phyloP scores from a whole-genome alignment of 495 filamentous ascomycete genomes.

The Delitschia confertaspora region DNA sequence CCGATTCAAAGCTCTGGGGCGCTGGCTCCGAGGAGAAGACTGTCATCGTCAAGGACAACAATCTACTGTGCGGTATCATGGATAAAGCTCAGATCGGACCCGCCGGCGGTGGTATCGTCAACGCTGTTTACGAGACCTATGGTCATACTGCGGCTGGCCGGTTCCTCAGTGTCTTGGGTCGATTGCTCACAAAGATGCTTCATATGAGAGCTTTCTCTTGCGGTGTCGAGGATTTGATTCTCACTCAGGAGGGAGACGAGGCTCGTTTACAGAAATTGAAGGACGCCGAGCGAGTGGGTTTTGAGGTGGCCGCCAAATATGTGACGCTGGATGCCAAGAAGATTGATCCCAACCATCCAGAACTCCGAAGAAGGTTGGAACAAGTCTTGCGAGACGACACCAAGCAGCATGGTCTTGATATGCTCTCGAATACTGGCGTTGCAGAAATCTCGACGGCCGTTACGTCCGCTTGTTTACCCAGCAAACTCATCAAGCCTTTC shows the following conservation, averaged over 20 bases:
- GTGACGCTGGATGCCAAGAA: conserved; percentile 69
- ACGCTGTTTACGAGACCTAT: conserved; percentile 88
- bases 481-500: conserved; percentile 79
- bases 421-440: conserved; percentile 67
- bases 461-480: conserved; percentile 67
- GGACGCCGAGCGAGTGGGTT: conserved; percentile 62
- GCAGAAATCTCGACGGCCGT: conserved; percentile 67
- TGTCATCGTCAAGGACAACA: conserved; percentile 81
- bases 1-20: conserved; percentile 63
- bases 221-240: conserved; percentile 89
- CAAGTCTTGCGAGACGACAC: conserved; percentile 83
- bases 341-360: conserved; percentile 50
- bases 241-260: conserved; percentile 73
- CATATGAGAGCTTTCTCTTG: conserved; percentile 93
- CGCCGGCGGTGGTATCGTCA: conserved; percentile 75
- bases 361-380: conserved; percentile 69
- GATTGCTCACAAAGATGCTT: conserved; percentile 79
- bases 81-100: conserved; percentile 96
- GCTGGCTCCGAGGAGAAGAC: conserved; percentile 49
- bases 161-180: conserved; percentile 77
- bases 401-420: conserved; percentile 81
- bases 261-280: conserved; percentile 59
- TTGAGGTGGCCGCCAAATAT: conserved; percentile 78
- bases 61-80: conserved; percentile 81
- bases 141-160: conserved; percentile 78